Evolutionary conservation across 441 rosid species (phyloP), one percentile per base, ranked within the genome.

Genomic region (Capsella rubella): DNA sequence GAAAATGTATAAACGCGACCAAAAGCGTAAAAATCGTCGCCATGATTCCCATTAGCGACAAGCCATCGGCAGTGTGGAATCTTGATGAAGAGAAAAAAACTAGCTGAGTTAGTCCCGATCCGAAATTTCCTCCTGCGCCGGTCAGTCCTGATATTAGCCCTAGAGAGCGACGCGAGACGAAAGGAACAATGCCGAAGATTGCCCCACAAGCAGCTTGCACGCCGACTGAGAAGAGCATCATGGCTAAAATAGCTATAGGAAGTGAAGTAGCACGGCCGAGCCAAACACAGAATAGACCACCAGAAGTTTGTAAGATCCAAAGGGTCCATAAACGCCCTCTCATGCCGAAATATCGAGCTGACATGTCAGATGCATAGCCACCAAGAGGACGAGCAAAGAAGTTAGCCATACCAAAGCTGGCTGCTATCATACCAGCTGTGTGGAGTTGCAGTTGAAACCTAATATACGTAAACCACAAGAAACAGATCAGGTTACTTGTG

Each of bases 1-100:
- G 90, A 53, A 87, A 89, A 76, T 87, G 84, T 54, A 87, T 81
- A 15, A 78, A 29, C 0, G 83, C 58, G 54, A 82, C 84, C 13
- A 86, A 82, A 45, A 84, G 69, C 2, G 95, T 86, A 64, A 86
- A 86, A 28, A 76, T 64, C 61, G 85, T 84, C 8, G 86, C 82
- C 92, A 79, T 84, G 6, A 87, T 71, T 51, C 88, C 89, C 89
- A 86, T 87, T 9, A 82, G 45, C 8, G 82, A 51, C 46, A 85
- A 49, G 29, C 92, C 85, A 0, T 84, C 80, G 0, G 79, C 80
- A 0, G 88, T 85, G 8, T 67, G 66, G 77, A 79, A 81, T 10
- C 60, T 76, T 2, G 88, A 77, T 34, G 80, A 82, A 3, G 82
- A 72, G 75, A 84, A 80, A 75, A 80, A 82, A 15, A 84, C 3